A percentile compares a stretch with the other conserved stretches of the same genome.
Conservation (phyloP, 306 rosid genomes). For the Sophora flavescens region DNA sequence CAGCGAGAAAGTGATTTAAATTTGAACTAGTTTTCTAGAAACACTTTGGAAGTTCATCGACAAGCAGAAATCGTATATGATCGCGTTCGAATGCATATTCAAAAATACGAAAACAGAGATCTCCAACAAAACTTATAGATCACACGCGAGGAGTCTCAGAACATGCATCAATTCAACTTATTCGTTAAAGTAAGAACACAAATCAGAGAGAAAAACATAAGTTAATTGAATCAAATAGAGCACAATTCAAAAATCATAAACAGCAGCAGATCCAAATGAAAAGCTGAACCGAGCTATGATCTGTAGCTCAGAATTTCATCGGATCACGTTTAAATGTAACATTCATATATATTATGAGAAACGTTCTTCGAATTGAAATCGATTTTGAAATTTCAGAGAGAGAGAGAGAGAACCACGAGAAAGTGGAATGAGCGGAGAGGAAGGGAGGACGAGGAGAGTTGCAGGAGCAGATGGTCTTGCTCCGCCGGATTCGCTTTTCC, state of each 20-base stretch:
- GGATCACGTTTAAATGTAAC: constrained; percentile 25
- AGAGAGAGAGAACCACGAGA: constrained; percentile 63
- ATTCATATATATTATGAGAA: constrained; percentile 12
- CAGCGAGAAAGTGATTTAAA: neutral
- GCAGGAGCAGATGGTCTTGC: constrained; percentile 76
- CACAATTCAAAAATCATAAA: constrained; percentile 13
- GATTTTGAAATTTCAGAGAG: constrained; percentile 25
- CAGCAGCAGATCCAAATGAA: constrained; percentile 38
- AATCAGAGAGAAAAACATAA: neutral
- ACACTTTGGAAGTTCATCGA: constrained; percentile 13
- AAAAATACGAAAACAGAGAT: constrained; percentile 4
- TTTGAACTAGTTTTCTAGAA: constrained; percentile 2
- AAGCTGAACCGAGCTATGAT: constrained; percentile 24
- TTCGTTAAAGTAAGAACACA: constrained; percentile 5
- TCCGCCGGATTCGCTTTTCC: constrained; percentile 67
- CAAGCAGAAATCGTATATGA: neutral
- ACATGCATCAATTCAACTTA: constrained; percentile 1
- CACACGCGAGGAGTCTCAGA: neutral
- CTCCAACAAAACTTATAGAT: neutral
- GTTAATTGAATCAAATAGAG: neutral
- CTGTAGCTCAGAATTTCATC: constrained; percentile 8
- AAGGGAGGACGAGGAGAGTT: constrained; percentile 74
- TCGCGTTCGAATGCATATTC: constrained; percentile 7
- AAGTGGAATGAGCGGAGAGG: constrained; percentile 68
- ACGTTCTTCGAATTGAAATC: constrained; percentile 27